Percentiles rank a stretch among this genome's conserved stretches.
phyloP scores from a whole-genome alignment of 78 protist species.

The Dictyostelium brefeldianum region DNA sequence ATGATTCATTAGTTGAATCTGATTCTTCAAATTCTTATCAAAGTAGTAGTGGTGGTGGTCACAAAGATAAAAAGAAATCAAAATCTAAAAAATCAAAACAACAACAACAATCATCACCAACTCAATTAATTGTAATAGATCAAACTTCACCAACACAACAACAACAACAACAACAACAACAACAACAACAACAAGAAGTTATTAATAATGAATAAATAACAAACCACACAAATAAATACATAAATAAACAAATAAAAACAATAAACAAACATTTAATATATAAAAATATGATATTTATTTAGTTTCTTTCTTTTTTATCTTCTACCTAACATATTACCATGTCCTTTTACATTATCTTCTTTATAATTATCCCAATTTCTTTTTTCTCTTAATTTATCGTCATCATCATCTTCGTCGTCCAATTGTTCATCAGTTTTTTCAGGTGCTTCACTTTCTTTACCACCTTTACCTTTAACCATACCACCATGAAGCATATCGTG shows the following conservation, averaged over 20 bases:
- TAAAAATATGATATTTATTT: no score
- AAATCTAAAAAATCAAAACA: conserved; percentile 13
- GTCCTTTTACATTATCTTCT: conserved; percentile 78
- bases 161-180: no score
- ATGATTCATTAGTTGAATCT: not conserved
- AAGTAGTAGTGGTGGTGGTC: not conserved
- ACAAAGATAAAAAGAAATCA: not conserved
- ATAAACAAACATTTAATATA: no score
- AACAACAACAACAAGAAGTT: no score
- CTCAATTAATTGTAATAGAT: not conserved
- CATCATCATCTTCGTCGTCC: conserved; percentile 68
- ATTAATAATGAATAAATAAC: no score
- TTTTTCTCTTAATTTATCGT: conserved; percentile 58
- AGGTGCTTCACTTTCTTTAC: not conserved
- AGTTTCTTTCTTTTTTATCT: no score
- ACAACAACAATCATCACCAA: no score
- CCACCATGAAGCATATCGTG: conserved; percentile 73
- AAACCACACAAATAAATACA: no score
- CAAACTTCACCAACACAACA: no score
- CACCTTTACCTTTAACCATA: conserved; percentile 53
- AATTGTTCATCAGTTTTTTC: conserved; percentile 38
- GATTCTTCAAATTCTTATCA: not conserved
- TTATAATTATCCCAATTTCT: conserved; percentile 81
- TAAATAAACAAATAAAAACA: no score
- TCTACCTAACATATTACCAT: conserved; percentile 48